These are phyloP conservation scores for Salmacisia buchloeana DNA, from an alignment of 1,284 basidiomycete genomes.

Conservation along the genomic window DNA sequence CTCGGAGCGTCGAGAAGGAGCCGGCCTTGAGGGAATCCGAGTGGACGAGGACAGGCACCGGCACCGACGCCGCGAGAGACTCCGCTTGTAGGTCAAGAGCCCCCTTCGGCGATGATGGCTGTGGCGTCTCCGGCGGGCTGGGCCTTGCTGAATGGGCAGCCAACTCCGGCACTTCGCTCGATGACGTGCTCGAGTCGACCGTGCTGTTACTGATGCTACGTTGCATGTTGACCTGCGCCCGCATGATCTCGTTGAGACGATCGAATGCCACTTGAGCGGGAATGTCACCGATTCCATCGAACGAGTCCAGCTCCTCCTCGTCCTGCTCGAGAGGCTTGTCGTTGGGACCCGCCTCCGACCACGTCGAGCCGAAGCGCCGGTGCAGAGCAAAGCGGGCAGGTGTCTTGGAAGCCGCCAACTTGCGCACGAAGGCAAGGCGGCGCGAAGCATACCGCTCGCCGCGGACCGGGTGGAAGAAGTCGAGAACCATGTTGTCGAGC, in stretches of 20 bases:
- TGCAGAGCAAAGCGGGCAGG: constrained; percentile 52
- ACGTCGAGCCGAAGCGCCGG: constrained; percentile 19
- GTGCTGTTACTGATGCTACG: not conserved
- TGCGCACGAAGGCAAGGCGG: constrained; percentile 54
- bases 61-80: constrained; percentile 2
- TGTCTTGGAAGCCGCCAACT: constrained; percentile 50
- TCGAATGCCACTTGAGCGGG: constrained; percentile 14
- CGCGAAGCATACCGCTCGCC: constrained; percentile 52
- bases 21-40: not conserved
- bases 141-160: not conserved
- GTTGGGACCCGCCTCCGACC: not conserved
- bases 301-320: constrained; percentile 46
- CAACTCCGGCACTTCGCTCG: not conserved
- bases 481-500: constrained; percentile 54
- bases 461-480: constrained; percentile 52
- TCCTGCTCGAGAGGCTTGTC: constrained; percentile 35
- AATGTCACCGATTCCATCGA: constrained; percentile 49
- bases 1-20: not conserved
- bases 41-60: not conserved
- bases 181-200: not conserved
- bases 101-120: not conserved
- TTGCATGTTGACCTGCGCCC: not conserved
- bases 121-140: constrained; percentile 3
- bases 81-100: not conserved
- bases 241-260: not conserved